Evolutionary conservation across 2,329 filamentous ascomycete species (phyloP).

Genomic region (Amylocarpus encephaloides): DNA sequence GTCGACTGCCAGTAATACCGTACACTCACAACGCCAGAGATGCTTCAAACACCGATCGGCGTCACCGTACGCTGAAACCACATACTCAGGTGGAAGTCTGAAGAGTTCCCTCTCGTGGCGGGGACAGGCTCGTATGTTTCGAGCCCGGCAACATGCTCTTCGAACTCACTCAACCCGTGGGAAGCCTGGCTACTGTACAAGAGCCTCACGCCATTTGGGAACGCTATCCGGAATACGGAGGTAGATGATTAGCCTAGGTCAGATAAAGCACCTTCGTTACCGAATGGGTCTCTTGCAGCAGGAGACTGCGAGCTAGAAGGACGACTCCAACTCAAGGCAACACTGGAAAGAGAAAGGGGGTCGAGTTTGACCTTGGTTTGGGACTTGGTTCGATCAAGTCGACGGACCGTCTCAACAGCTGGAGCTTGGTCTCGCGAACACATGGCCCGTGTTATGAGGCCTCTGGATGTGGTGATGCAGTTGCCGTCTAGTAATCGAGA

Average conservation of each 20-base stretch:
- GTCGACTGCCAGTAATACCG: too few species aligned
- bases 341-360: neutral
- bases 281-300: conserved; percentile 9
- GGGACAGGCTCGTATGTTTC: too few species aligned
- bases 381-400: conserved; percentile 6
- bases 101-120: too few species aligned
- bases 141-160: too few species aligned
- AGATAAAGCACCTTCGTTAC: conserved; percentile 10
- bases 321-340: conserved; percentile 2
- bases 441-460: conserved; percentile 16
- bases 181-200: too few species aligned
- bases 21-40: too few species aligned
- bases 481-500: neutral
- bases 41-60: too few species aligned
- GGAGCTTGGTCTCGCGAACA: conserved; percentile 11
- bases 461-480: neutral
- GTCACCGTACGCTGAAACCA: too few species aligned
- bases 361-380: conserved; percentile 19
- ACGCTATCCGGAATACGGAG: neutral
- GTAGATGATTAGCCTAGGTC: conserved; percentile 11
- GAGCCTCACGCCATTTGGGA: neutral
- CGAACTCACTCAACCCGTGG: too few species aligned
- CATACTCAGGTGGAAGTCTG: too few species aligned
- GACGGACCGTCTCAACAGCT: neutral
- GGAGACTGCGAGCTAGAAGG: neutral